Base-by-base conservation (phyloP, 2,329 filamentous ascomycete genomes). In the Hortaea sp. region DNA sequence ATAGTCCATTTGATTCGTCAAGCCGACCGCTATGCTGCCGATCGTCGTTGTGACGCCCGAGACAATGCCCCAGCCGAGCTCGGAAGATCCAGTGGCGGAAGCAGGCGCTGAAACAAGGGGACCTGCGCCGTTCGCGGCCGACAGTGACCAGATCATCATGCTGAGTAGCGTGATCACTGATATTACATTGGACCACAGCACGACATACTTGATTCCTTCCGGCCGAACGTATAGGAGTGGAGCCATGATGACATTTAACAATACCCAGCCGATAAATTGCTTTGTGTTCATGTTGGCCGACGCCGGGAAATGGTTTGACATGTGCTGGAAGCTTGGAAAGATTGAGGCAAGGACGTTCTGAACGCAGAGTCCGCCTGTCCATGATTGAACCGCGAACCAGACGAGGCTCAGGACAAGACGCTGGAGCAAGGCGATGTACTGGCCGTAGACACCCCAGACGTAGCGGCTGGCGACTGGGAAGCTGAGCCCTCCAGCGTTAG, bases 331-430 rank as follows among this genome's bases (percentile, higher is more conserved):
- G 10, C 69, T 73, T 0, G 78, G 77, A 70, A 77, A 80, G 52
- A 79, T 77, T 1, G 75, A 72, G 2, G 68, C 69, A 1, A 78
- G 58, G 57, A 77, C 74, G 35, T 72, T 71, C 12, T 66, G 65
- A 2, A 76, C 65, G 0, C 70, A 68, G 48, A 77, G 73, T 0
- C 74, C 78, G 0, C 80, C 80, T 52, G 80, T 81, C 53, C 78
- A 77, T 31, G 75, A 77, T 53, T 84, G 78, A 39, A 84, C 80
- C 0, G 79, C 76, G 44, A 82, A 78, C 58, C 63, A 34, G 57
- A 59, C 57, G 7, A 58, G 42, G 13, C 73, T 74, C 4, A 78
- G 66, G 34, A 78, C 69, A 12, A 70, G 66, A 7, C 75, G 68
- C 0, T 73, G 76, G 5, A 78, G 53, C 41, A 78, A 72, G 9